phyloP scores from a whole-genome alignment of 306 rosid species.

The Cucurbita pepo region DNA sequence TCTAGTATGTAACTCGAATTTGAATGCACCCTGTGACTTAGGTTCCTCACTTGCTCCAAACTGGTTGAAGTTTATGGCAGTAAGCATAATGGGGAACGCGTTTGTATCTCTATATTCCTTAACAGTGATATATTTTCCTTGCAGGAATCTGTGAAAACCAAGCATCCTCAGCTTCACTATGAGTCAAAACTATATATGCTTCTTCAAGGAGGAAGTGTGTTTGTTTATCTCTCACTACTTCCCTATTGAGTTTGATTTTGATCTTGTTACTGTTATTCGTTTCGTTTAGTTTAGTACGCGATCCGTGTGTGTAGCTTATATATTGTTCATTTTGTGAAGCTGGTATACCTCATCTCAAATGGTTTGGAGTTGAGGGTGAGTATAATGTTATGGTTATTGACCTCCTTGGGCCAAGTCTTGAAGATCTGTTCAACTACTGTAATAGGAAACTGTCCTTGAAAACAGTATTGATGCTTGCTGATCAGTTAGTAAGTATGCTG shows the following conservation, averaged over 20 bases:
- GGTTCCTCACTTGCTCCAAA: background rate
- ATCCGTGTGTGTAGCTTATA: background rate
- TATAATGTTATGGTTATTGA: slow-evolving; percentile 93
- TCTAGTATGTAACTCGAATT: background rate
- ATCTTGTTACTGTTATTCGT: background rate
- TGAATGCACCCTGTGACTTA: background rate
- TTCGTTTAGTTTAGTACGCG: background rate
- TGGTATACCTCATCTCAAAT: slow-evolving; percentile 87
- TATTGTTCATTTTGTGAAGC: slow-evolving; percentile 27
- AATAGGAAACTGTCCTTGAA: slow-evolving; percentile 69
- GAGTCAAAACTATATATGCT: slow-evolving; percentile 92
- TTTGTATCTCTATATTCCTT: background rate
- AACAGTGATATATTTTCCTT: background rate
- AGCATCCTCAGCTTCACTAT: slow-evolving; percentile 96
- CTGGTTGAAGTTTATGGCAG: background rate
- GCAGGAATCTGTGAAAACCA: slow-evolving; percentile 89
- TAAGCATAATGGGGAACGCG: background rate
- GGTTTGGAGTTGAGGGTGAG: slow-evolving; percentile 98
- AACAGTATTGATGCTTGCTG: slow-evolving; percentile 96
- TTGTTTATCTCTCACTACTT: slow-evolving; percentile 18
- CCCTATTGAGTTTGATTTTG: background rate
- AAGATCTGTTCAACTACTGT: slow-evolving; percentile 92
- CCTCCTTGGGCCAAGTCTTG: slow-evolving; percentile 96
- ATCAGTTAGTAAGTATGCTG: slow-evolving; percentile 69
- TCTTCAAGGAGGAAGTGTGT: slow-evolving; percentile 98